Evolutionary conservation across 129 eudicot genomes (phyloP), one percentile per base, ranked within the genome.

Genomic region (Chrysanthemum seticuspe): DNA sequence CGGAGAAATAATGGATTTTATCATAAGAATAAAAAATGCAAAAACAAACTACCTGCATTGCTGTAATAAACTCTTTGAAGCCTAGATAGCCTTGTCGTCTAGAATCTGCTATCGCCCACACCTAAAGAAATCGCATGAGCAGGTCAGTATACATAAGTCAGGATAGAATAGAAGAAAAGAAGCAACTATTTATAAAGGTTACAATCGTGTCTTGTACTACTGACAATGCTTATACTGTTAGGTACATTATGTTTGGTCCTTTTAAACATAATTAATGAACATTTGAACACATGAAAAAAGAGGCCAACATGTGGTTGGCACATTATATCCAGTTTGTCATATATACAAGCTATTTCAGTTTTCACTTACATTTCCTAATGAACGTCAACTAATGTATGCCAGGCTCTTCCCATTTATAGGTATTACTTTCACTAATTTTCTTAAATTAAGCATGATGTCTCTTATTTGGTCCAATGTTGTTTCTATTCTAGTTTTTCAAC

Each of bases 71-170:
- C 80, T 93, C 97, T 77, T 81, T 89, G 29, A 89, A 84, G 19
- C 97, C 97, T 65, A 93, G 93, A 80, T 78, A 93, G 36, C 98
- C 98, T 78, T 87, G 97, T 80, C 98, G 72, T 80, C 82, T 93
- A 62, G 97, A 78, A 88, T 93, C 98, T 29, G 98, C 87, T 71
- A 93, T 83, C 27, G 98, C 98, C 98, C 98, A 93, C 65, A 93
- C 97, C 98, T 92, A 44, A 56, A 65, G 48, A 47, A 63, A 67
- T 65, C 16, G 47, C 13, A 31, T 27, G 47, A 52, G 27, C 62
- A 49, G 51, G 68, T 57, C 67, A 25, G 5, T 61, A 34, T 62
- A 66, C 54, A 45, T 56, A 29, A n/a, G 60, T 54, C 76, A 40
- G 29, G 23, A 27, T 78, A 63, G 67, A 56, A 13, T 63, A 27